Conservation (phyloP, 1,284 basidiomycete genomes). For the Pyrrhoderma noxium region DNA sequence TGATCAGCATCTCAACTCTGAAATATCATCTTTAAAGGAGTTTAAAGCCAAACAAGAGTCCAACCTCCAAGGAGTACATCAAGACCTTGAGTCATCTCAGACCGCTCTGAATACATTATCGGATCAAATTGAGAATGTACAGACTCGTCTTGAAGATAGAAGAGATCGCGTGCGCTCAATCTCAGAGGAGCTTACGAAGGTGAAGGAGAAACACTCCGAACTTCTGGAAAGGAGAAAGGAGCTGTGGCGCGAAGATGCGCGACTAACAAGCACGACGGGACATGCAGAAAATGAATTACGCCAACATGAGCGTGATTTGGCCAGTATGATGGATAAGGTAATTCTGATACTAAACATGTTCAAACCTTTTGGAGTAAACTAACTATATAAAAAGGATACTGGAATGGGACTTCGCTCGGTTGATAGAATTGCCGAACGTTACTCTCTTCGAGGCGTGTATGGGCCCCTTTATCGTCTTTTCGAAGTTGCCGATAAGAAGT, state of each 20-base stretch:
- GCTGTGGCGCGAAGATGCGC: constrained; percentile 92
- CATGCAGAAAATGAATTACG: constrained; percentile 78
- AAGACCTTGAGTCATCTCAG: constrained; percentile 40
- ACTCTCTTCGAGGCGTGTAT: constrained; percentile 75
- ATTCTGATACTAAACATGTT: constrained; percentile 10
- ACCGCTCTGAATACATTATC: constrained; percentile 50
- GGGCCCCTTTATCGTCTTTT: constrained; percentile 94
- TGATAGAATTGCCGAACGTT: constrained; percentile 70
- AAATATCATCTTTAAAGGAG: constrained; percentile 63
- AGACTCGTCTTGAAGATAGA: constrained; percentile 71
- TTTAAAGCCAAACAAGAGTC: constrained; percentile 45
- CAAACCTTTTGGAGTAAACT: neutral
- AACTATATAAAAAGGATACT: constrained; percentile 61
- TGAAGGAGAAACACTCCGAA: constrained; percentile 69
- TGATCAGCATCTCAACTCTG: constrained; percentile 68
- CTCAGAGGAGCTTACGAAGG: constrained; percentile 51
- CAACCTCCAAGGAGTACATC: constrained; percentile 41
- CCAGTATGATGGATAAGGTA: constrained; percentile 94
- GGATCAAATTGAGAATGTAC: constrained; percentile 51
- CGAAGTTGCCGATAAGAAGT: constrained; percentile 82
- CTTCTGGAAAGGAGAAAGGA: constrained; percentile 83
- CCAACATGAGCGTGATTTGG: constrained; percentile 71
- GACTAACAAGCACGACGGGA: constrained; percentile 69
- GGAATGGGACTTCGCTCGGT: constrained; percentile 82
- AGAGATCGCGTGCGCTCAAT: constrained; percentile 62